These are phyloP conservation scores for Yarrowia hollandica DNA, from an alignment of 805 yeast genomes.

Conservation along the genomic window DNA sequence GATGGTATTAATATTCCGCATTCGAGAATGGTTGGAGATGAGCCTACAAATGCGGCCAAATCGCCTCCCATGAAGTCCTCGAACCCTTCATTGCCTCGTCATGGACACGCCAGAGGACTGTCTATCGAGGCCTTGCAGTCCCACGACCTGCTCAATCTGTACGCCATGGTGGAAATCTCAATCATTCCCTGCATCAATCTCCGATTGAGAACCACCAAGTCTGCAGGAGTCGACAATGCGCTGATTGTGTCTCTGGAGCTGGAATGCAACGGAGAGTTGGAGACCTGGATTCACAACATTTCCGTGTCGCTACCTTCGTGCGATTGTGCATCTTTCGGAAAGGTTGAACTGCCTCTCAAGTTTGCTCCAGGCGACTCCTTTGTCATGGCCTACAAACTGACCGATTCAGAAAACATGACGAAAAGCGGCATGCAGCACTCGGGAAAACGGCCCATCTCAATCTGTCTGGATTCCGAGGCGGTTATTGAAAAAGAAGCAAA, in stretches of 20 bases:
- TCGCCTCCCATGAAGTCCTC: constrained; percentile 5
- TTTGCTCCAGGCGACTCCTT: constrained; percentile 38
- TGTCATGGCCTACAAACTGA: constrained; percentile 38
- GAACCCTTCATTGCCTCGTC: background rate
- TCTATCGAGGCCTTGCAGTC: constrained; percentile 17
- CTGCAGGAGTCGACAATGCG: constrained; percentile 50
- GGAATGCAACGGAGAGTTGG: constrained; percentile 49
- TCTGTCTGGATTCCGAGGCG: constrained; percentile 10
- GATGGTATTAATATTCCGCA: constrained; percentile 3
- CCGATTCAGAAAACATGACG: constrained; percentile 13
- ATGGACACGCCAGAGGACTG: constrained; percentile 16
- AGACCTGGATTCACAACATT: constrained; percentile 32
- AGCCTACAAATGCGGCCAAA: background rate
- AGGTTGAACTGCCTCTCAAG: constrained; percentile 38
- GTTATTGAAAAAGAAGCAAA: constrained; percentile 1
- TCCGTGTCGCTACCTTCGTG: constrained; percentile 36
- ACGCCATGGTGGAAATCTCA: constrained; percentile 35
- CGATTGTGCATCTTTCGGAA: constrained; percentile 34
- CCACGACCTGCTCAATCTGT: constrained; percentile 3
- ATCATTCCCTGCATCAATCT: constrained; percentile 47
- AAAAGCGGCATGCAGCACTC: constrained; percentile 18
- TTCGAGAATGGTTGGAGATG: constrained; percentile 20
- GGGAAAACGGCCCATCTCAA: constrained; percentile 4
- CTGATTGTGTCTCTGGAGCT: constrained; percentile 52
- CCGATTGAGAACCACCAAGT: constrained; percentile 49